phyloP scores from a whole-genome alignment of 495 filamentous ascomycete species.

The Xylaria scruposa region DNA sequence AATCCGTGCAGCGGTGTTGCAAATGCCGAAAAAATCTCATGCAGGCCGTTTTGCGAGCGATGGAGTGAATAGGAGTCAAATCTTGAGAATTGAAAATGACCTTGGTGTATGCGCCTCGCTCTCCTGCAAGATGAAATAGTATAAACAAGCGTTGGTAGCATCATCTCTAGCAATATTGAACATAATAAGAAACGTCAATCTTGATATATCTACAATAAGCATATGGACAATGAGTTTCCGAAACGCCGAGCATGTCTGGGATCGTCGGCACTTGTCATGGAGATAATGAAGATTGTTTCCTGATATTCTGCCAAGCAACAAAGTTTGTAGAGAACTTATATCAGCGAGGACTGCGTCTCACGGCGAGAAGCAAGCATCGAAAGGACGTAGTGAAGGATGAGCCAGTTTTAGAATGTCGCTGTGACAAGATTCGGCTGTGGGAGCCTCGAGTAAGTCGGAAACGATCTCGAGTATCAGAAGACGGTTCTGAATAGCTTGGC shows the following conservation, averaged over 20 bases:
- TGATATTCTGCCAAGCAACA: not conserved
- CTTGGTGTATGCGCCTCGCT: not conserved
- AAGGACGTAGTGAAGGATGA: not conserved
- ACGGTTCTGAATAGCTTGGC: constrained; percentile 35
- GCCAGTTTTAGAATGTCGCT: not conserved
- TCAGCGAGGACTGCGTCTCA: not conserved
- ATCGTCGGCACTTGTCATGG: not conserved
- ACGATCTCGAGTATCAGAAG: constrained; percentile 34
- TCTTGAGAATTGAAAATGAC: not conserved
- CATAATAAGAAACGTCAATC: not conserved
- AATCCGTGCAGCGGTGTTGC: constrained; percentile 10
- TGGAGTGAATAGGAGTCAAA: constrained; percentile 14
- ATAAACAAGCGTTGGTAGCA: not conserved
- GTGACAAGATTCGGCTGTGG: not conserved
- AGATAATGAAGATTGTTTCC: not conserved
- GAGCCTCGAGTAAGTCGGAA: constrained; percentile 21
- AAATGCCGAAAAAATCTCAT: constrained; percentile 11
- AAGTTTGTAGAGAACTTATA: not conserved
- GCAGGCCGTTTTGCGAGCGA: constrained; percentile 24
- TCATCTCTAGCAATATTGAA: not conserved
- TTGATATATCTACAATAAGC: not conserved
- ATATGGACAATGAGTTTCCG: not conserved
- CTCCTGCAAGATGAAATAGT: not conserved
- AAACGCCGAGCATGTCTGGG: not conserved
- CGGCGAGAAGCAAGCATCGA: not conserved